Conservation (phyloP, 2,329 filamentous ascomycete species). For the Arthrobotrys sinensis region DNA sequence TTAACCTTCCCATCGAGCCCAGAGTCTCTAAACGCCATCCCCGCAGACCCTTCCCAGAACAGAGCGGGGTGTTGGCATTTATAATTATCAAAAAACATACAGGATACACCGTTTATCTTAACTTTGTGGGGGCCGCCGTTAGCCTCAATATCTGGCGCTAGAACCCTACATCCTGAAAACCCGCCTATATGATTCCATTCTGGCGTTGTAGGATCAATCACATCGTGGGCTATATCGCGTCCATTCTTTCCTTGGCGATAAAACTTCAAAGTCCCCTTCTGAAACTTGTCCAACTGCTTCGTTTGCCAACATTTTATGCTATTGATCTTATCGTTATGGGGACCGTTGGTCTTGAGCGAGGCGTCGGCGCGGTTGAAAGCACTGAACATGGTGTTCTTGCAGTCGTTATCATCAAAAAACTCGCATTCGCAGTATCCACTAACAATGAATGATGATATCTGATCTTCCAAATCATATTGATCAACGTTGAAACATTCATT, state of each 20-base stretch:
- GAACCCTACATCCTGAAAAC: conserved; percentile 15
- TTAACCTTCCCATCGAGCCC: neutral
- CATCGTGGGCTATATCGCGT: neutral
- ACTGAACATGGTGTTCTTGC: neutral
- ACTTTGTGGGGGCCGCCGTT: neutral
- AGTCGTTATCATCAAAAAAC: conserved; percentile 20
- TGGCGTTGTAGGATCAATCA: neutral
- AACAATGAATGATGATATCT: conserved; percentile 8
- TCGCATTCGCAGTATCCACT: conserved; percentile 47
- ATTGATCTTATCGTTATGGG: conserved; percentile 19
- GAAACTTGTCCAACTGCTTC: conserved; percentile 3
- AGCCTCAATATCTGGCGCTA: neutral
- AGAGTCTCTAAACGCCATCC: neutral
- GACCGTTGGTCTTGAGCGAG: conserved; percentile 3
- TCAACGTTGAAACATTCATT: neutral
- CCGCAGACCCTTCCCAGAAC: conserved; percentile 17
- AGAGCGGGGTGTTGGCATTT: conserved; percentile 10
- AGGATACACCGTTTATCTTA: conserved; percentile 16
- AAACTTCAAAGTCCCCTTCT: conserved; percentile 9
- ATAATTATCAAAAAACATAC: conserved; percentile 29
- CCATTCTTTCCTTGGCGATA: neutral
- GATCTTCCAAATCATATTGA: neutral
- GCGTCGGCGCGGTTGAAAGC: conserved; percentile 44
- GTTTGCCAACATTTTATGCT: conserved; percentile 22
- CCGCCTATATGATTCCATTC: neutral